These are phyloP conservation scores for Priceomyces carsonii DNA, from an alignment of 805 yeast species.

Conservation along the genomic window DNA sequence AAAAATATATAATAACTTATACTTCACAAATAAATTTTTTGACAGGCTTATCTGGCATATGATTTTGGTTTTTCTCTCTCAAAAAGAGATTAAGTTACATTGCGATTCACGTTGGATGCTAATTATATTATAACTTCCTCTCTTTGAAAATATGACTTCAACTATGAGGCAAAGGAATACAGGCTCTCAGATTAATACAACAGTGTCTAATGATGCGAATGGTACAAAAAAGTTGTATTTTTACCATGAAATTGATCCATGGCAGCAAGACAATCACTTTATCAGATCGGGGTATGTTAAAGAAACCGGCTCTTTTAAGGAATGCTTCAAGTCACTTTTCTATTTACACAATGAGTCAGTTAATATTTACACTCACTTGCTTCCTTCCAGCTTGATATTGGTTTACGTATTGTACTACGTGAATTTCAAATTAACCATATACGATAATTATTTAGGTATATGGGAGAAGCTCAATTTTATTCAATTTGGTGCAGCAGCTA, in stretches of 20 bases:
- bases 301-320: slow-evolving; percentile 48
- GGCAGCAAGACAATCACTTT: slow-evolving; percentile 76
- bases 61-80: no score
- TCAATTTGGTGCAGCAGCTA: slow-evolving; percentile 58
- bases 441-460: slow-evolving; percentile 22
- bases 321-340: slow-evolving; percentile 49
- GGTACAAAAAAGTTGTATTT: slow-evolving; percentile 15
- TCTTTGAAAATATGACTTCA: no score
- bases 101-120: neutral
- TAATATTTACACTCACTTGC: slow-evolving; percentile 67
- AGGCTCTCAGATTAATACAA: neutral
- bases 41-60: no score
- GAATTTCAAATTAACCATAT: slow-evolving; percentile 24
- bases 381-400: slow-evolving; percentile 43
- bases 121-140: no score
- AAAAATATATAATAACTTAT: no score
- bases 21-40: no score
- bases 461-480: slow-evolving; percentile 53
- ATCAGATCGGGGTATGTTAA: slow-evolving; percentile 65
- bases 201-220: neutral
- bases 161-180: slow-evolving; percentile 2
- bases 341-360: slow-evolving; percentile 72
- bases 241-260: slow-evolving; percentile 62
- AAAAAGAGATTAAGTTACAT: no score
- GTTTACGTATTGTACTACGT: slow-evolving; percentile 23